Percentiles rank a stretch among this genome's conserved stretches.
phyloP scores from a whole-genome alignment of 140 eudicot species.

The Stevia rebaudiana region DNA sequence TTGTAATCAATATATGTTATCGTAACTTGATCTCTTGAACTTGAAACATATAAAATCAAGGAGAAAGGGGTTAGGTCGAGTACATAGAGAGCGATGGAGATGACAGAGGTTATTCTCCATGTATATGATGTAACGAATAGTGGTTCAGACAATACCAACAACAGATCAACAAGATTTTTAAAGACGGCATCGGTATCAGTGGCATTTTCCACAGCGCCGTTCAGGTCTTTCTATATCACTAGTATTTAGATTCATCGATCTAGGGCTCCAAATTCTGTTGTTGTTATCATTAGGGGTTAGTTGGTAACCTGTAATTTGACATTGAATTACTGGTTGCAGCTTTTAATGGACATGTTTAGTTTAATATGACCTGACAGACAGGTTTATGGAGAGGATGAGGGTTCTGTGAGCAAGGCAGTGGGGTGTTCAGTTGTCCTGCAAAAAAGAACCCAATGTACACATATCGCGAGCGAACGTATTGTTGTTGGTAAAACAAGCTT shows the following conservation, averaged over 20 bases:
- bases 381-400: slow-evolving; percentile 96
- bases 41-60: neutral
- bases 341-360: too few relatives aligned
- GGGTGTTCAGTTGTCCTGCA: slow-evolving; percentile 96
- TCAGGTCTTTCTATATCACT: slow-evolving; percentile 42
- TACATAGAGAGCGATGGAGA: slow-evolving; percentile 30
- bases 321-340: too few relatives aligned
- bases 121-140: slow-evolving; percentile 78
- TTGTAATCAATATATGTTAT: neutral
- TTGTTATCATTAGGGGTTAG: too few relatives aligned
- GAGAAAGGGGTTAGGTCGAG: slow-evolving; percentile 16
- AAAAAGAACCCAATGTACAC: slow-evolving; percentile 87
- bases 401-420: slow-evolving; percentile 82
- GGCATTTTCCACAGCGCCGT: slow-evolving; percentile 84
- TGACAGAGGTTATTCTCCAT: slow-evolving; percentile 81
- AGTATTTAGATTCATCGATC: slow-evolving; percentile 13
- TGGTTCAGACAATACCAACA: slow-evolving; percentile 67
- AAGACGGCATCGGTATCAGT: slow-evolving; percentile 77
- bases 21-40: slow-evolving; percentile 8
- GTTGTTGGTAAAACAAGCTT: slow-evolving; percentile 70
- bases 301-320: too few relatives aligned
- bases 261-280: slow-evolving; percentile 17
- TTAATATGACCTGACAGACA: too few relatives aligned
- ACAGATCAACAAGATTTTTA: slow-evolving; percentile 77
- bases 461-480: slow-evolving; percentile 85